These are phyloP conservation scores for Entoloma clypeatum DNA, from an alignment of 1,284 basidiomycete genomes.

Conservation along the genomic window DNA sequence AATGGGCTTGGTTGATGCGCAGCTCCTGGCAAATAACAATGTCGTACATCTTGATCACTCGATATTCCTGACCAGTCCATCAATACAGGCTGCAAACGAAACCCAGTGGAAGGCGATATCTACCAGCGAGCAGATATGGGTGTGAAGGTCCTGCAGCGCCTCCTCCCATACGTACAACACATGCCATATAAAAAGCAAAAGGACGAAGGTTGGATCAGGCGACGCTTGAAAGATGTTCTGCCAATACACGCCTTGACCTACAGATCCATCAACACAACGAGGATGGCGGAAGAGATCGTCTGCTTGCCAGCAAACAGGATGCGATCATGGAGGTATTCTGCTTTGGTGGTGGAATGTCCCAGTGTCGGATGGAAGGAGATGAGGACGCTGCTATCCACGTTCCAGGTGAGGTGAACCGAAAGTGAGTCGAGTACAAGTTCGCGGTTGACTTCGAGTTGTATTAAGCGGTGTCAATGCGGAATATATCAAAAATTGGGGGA, in stretches of 20 bases:
- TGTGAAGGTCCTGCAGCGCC: slow-evolving; percentile 40
- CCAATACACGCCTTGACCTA: slow-evolving; percentile 48
- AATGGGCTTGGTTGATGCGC: slow-evolving; percentile 44
- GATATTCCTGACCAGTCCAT: slow-evolving; percentile 32
- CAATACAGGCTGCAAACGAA: neutral
- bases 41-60: slow-evolving; percentile 28
- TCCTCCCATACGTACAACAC: slow-evolving; percentile 53
- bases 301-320: slow-evolving; percentile 37
- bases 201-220: slow-evolving; percentile 45
- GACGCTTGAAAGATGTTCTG: slow-evolving; percentile 39
- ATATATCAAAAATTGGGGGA: too few species aligned
- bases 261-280: neutral
- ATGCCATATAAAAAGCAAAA: slow-evolving; percentile 47
- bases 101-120: slow-evolving; percentile 8
- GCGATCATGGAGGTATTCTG: slow-evolving; percentile 36
- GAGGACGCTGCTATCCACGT: slow-evolving; percentile 38
- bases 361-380: slow-evolving; percentile 41
- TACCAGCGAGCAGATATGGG: slow-evolving; percentile 41
- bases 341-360: slow-evolving; percentile 26
- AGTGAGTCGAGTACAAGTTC: slow-evolving; percentile 33
- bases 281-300: neutral
- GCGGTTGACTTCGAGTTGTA: slow-evolving; percentile 15
- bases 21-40: slow-evolving; percentile 39
- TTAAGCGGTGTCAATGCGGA: neutral
- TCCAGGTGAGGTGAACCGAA: slow-evolving; percentile 42